Evolutionary conservation across 108 stramenopile genomes (phyloP).

Genomic region (Cyclotella sp.): DNA sequence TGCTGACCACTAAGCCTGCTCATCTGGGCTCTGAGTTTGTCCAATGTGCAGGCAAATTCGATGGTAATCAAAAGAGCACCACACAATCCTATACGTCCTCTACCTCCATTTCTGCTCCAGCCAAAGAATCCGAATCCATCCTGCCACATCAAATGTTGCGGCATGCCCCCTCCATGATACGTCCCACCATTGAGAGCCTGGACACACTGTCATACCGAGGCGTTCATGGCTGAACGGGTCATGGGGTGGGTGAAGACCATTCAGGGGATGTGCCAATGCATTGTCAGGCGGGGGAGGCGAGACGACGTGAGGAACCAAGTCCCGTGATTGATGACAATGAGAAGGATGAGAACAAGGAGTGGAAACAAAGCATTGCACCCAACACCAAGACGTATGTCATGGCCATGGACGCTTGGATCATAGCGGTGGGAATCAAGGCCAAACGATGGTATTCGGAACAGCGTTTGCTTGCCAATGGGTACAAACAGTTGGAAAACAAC

Average conservation of each 20-base stretch:
- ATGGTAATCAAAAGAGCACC: too few species aligned
- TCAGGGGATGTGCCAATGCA: conserved; percentile 65
- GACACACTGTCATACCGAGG: conserved; percentile 64
- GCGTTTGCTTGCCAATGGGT: conserved; percentile 17
- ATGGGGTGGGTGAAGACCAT: conserved; percentile 61
- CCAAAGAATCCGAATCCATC: too few species aligned
- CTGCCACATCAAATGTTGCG: too few species aligned
- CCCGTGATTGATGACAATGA: conserved; percentile 25
- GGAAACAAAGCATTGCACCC: conserved; percentile 49
- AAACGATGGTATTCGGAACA: too few species aligned
- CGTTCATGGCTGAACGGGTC: conserved; percentile 45
- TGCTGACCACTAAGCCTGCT: too few species aligned
- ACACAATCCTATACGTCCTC: too few species aligned
- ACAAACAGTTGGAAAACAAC: conserved; percentile 15
- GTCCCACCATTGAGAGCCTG: conserved; percentile 85
- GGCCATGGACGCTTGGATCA: conserved; percentile 71
- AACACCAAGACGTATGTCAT: conserved; percentile 76
- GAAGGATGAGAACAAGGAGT: conserved; percentile 52
- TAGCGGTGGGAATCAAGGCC: conserved; percentile 60
- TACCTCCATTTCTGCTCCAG: too few species aligned
- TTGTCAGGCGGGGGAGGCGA: too few species aligned
- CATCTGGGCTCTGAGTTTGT: too few species aligned
- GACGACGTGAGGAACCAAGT: too few species aligned
- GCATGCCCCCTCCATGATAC: too few species aligned
- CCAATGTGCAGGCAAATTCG: too few species aligned